phyloP scores from a whole-genome alignment of 2,329 filamentous ascomycete genomes.

The Ophiostoma himal-ulmi region DNA sequence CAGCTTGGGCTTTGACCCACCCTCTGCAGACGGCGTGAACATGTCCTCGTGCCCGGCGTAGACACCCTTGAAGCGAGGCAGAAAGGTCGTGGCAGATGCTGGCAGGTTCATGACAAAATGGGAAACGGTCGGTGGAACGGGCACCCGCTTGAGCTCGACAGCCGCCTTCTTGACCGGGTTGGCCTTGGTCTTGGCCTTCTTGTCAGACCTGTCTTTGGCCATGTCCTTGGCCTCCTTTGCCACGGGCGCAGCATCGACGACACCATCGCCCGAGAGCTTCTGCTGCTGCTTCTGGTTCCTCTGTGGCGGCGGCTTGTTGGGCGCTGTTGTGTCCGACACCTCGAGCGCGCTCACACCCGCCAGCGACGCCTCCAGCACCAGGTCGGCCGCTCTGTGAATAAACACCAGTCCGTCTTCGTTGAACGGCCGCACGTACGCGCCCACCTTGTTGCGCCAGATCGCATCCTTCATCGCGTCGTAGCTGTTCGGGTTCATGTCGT shows the following conservation, averaged over 20 bases:
- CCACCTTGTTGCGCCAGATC: slow-evolving; percentile 72
- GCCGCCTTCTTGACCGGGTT: slow-evolving; percentile 1
- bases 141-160: slow-evolving; percentile 30
- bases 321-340: slow-evolving; percentile 24
- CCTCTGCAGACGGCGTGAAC: slow-evolving; percentile 38
- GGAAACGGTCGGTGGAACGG: slow-evolving; percentile 68
- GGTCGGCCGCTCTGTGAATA: slow-evolving; percentile 63
- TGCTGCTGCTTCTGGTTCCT: slow-evolving; percentile 13
- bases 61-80: slow-evolving; percentile 68
- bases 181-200: slow-evolving; percentile 23
- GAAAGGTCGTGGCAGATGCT: slow-evolving; percentile 79
- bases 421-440: slow-evolving; percentile 67
- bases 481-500: slow-evolving; percentile 92
- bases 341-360: slow-evolving; percentile 40
- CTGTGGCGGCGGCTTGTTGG: slow-evolving; percentile 17
- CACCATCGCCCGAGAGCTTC: neutral
- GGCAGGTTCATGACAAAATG: slow-evolving; percentile 99
- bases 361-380: slow-evolving; percentile 47
- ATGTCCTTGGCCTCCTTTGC: neutral
- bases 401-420: slow-evolving; percentile 79
- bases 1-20: slow-evolving; percentile 41
- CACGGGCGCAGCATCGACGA: neutral
- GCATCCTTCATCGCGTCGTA: slow-evolving; percentile 66
- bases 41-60: slow-evolving; percentile 66
- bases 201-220: neutral